Base-by-base conservation (phyloP, 768 basidiomycete species). In the Lactarius sanguifluus region DNA sequence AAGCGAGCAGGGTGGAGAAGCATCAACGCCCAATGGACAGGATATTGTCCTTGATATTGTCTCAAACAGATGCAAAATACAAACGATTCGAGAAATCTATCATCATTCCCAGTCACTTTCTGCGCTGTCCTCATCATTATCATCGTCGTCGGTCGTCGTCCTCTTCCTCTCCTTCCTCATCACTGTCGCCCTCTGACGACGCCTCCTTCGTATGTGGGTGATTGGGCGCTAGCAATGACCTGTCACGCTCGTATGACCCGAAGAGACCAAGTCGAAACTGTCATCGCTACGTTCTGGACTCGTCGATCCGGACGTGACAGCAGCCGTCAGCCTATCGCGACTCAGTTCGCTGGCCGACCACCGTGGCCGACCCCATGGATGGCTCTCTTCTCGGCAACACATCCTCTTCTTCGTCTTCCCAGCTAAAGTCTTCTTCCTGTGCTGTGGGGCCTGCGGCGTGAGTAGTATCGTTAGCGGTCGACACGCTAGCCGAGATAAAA, bases 401-500 rank as follows among this genome's bases (percentile, higher is more conserved):
- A 41, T 90, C 89, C n/a, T 93, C 92, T n/a, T 95, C 93, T 59
- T 88, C 86, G 62, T 92, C 92, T 74, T 95, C 94, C 94, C 94
- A 96, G 72, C 86, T 90, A 76, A 96, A 94, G 65, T 92, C 89
- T 40, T 96, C 94, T 55, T 96, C 94, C 32, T 82, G 85, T 64
- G 89, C 86, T 9, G 80, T 76, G 4, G 86, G 80, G n/a, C 82
- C 86, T 88, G 45, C 23, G 4, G 68, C 2, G 16, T 36, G 0
- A 32, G 34, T 64, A 59, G 66, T 59, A 54, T 52, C 55, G 13
- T 15, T 58, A 13, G 41, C n/a, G 70, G 59, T 30, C 18, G 54
- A 36, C 50, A 60, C 40, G 41, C 52, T 1, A 10, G 40, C 47
- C 28, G 61, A 62, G 12, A 36, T 34, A 52, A 25, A 18, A 23